A percentile compares a stretch with the other conserved stretches of the same genome.
phyloP scores from a whole-genome alignment of 2,329 filamentous ascomycete species.

The Aureobasidium mangrovei region DNA sequence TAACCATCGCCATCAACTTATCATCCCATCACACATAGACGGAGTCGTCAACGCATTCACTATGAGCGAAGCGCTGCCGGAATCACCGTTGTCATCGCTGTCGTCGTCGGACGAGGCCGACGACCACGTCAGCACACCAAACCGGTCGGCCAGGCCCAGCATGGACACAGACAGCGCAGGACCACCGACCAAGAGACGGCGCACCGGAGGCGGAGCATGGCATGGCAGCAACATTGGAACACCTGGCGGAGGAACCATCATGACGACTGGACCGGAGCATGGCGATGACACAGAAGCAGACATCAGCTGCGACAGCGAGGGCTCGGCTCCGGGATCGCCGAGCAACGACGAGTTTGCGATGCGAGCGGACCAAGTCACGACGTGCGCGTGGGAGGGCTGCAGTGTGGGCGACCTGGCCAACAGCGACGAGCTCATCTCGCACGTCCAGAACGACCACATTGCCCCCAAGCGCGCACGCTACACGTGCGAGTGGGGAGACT shows the following conservation, averaged over 20 bases:
- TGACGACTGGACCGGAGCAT: conserved; percentile 27
- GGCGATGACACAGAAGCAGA: conserved; percentile 43
- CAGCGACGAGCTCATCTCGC: conserved; percentile 44
- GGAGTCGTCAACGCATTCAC: neutral
- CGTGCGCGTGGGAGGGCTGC: conserved; percentile 45
- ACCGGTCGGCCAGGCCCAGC: conserved; percentile 38
- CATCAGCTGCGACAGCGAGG: conserved; percentile 84
- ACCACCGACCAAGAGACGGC: conserved; percentile 32
- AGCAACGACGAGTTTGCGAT: conserved; percentile 35
- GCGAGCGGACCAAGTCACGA: conserved; percentile 36
- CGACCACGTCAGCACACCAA: conserved; percentile 42
- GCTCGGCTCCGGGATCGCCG: conserved; percentile 55
- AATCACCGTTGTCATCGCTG: conserved; percentile 48
- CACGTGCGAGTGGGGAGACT: conserved; percentile 95
- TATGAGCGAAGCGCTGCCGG: conserved; percentile 14
- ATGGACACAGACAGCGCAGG: conserved; percentile 30
- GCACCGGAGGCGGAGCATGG: conserved; percentile 21
- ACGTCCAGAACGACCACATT: conserved; percentile 80
- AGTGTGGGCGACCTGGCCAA: conserved; percentile 40
- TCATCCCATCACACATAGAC: neutral
- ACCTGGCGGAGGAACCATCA: conserved; percentile 3
- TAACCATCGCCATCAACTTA: neutral
- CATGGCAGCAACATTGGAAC: neutral
- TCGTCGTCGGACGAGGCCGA: conserved; percentile 51
- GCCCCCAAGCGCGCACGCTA: conserved; percentile 83